These are phyloP conservation scores for Botrytis fabae DNA, from an alignment of 2,329 filamentous ascomycete species.

Conservation along the genomic window DNA sequence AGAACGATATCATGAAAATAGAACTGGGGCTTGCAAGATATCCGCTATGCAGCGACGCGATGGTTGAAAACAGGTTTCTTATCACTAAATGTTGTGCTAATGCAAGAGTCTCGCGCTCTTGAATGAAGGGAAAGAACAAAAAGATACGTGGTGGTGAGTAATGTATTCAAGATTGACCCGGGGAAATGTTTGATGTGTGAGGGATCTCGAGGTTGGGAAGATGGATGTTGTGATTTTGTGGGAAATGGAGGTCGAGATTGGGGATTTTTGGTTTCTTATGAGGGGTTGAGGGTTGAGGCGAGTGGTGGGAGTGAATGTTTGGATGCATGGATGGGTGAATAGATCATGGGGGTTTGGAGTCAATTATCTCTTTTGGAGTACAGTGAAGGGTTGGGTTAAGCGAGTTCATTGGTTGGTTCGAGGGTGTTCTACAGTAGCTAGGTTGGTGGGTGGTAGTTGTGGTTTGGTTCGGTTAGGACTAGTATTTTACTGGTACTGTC, in stretches of 20 bases:
- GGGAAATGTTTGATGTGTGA: not conserved
- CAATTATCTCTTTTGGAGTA: not conserved
- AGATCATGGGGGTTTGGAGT: not conserved
- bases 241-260: not conserved
- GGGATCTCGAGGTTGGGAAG: not conserved
- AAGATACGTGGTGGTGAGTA: not conserved
- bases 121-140: not conserved
- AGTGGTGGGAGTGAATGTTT: not conserved
- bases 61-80: not conserved
- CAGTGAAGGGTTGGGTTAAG: not conserved
- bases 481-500: not conserved
- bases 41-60: not conserved
- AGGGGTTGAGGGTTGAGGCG: not conserved
- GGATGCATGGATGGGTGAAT: not conserved
- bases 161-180: not conserved
- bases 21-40: not conserved
- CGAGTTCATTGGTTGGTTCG: not conserved
- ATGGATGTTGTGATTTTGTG: not conserved
- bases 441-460: too few species aligned
- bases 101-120: not conserved
- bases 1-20: too few species aligned
- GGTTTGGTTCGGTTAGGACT: not conserved
- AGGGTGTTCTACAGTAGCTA: not conserved
- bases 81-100: too few species aligned
- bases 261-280: not conserved